Conservation (phyloP, 2,329 filamentous ascomycete genomes). For the Geosmithia flava region DNA sequence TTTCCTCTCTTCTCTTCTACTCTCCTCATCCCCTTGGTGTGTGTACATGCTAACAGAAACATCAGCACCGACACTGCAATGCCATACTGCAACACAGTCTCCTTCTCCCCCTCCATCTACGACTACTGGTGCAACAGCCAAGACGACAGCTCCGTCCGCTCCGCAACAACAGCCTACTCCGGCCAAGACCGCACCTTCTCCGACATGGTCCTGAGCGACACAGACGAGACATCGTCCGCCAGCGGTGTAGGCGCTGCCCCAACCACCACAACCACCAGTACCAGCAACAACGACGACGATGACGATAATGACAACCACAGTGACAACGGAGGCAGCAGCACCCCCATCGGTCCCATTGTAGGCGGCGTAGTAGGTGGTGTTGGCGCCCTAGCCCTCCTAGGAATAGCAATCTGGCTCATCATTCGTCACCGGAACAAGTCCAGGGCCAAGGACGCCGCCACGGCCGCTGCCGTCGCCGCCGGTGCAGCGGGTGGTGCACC, state of each 20-base stretch:
- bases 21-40: not conserved
- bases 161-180: constrained; percentile 26
- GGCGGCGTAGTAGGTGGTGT: constrained; percentile 24
- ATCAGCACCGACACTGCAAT: constrained; percentile 19
- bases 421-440: constrained; percentile 14
- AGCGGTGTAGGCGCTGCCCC: not conserved
- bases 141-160: constrained; percentile 17
- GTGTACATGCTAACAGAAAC: not conserved
- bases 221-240: not conserved
- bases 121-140: constrained; percentile 31
- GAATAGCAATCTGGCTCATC: constrained; percentile 16
- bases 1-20: not conserved
- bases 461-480: constrained; percentile 2
- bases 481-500: constrained; percentile 3
- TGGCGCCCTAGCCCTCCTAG: constrained; percentile 16
- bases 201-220: constrained; percentile 2
- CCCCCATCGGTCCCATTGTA: constrained; percentile 21
- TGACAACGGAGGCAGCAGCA: constrained; percentile 6
- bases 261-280: not conserved
- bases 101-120: constrained; percentile 23
- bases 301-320: constrained; percentile 1
- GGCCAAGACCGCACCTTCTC: constrained; percentile 10
- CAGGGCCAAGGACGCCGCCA: constrained; percentile 4
- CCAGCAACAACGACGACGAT: constrained; percentile 1
- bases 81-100: constrained; percentile 32